Percentiles rank a stretch among this genome's conserved stretches.
Conservation (phyloP, 768 basidiomycete genomes). For the Mycena venus region DNA sequence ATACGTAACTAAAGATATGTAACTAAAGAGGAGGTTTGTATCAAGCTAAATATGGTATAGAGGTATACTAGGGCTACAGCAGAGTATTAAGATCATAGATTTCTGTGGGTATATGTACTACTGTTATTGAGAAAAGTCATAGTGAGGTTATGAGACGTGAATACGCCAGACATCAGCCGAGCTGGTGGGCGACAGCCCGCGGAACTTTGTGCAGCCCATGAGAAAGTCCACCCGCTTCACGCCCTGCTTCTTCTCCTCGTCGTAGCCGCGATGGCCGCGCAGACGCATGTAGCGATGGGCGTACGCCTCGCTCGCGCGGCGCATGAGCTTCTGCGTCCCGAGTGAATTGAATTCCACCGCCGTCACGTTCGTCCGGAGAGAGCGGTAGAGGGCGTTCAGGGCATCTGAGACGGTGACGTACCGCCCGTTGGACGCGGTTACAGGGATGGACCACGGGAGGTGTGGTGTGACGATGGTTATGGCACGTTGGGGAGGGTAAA, state of each 20-base stretch:
- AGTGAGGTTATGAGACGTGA: neutral
- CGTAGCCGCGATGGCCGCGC: slow-evolving; percentile 35
- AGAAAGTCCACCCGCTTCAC: slow-evolving; percentile 59
- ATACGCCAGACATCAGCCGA: slow-evolving; percentile 6
- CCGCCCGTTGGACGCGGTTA: slow-evolving; percentile 28
- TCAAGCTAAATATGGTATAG: neutral
- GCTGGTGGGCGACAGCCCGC: neutral
- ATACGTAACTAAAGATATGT: neutral
- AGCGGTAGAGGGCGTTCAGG: slow-evolving; percentile 48
- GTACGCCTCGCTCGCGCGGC: slow-evolving; percentile 48
- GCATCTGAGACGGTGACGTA: slow-evolving; percentile 54
- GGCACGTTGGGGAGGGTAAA: slow-evolving; percentile 21
- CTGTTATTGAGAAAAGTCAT: neutral
- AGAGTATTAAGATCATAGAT: neutral
- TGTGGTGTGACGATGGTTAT: slow-evolving; percentile 25
- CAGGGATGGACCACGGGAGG: slow-evolving; percentile 36
- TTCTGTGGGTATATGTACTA: neutral
- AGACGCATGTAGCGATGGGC: slow-evolving; percentile 43
- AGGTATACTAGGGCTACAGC: neutral
- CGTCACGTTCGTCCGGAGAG: slow-evolving; percentile 50
- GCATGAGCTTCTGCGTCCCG: slow-evolving; percentile 38
- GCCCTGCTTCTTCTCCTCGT: slow-evolving; percentile 47
- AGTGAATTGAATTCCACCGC: slow-evolving; percentile 45
- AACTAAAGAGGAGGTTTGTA: no score
- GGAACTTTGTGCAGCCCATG: slow-evolving; percentile 31